Evolutionary conservation across 2,329 filamentous ascomycete genomes (phyloP), one percentile per base, ranked within the genome.

Genomic region (Phaeosphaeria sp.): DNA sequence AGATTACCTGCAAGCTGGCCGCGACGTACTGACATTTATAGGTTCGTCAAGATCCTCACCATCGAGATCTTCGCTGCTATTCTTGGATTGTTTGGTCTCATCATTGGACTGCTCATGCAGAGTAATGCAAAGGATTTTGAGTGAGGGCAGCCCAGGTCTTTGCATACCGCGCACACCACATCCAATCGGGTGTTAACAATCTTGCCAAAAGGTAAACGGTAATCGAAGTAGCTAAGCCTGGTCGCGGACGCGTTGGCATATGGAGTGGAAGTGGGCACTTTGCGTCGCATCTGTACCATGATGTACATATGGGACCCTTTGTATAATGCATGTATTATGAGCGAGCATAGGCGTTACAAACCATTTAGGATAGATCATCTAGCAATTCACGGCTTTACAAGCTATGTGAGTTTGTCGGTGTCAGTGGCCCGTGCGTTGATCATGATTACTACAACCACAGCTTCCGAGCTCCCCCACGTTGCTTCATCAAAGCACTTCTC

Each of bases 1-100:
- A 27, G 0, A 2, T 39, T 3, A 2, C 9, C 39, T 6, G 3
- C 10, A 1, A 42, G 6, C n/a, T 7, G 25, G 9, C 43, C 4
- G 3, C 22, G 3, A 20, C 13, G 23, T 39, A 33, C 63, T 71
- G 41, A 71, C 47, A 41, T 9, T 3, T 41, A 18, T 62, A 97
- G 93, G 54, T 99, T 99, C 80, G 94, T 99, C 80, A 97, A 97
- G 83, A 97, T 99, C 68, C 88, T 99, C 52, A 94, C 99, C 68
- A 96, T 99, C 73, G 96, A 99, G 80, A 99, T 99, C 77, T 99
- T 99, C 84, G 97, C 93, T 77, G 98, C 94, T 42, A 94, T 99
- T 49, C 85, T 99, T 11, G 95, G 96, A 63, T 87, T 99, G 3
- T 99, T 99, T 73, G 96, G 95, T 58, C 85, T 99, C 63, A 99